Percentiles rank a stretch among this genome's conserved stretches.
Conservation (phyloP, 495 filamentous ascomycete genomes). For the Neurospora sp. region DNA sequence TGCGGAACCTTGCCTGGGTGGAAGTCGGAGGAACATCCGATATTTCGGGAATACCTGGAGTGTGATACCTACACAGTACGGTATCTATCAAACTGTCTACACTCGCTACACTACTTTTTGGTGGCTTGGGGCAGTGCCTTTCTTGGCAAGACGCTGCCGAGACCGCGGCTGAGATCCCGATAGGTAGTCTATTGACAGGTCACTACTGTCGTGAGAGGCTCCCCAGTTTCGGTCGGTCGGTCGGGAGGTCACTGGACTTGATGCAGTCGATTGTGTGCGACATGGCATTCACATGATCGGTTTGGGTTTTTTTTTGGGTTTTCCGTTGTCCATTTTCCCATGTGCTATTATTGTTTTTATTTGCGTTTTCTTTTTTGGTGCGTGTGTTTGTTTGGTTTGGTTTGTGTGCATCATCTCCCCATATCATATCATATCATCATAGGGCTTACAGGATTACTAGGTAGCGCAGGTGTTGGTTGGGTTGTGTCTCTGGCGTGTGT, state of each 20-base stretch:
- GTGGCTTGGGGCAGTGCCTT: not conserved
- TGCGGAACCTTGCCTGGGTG: not conserved
- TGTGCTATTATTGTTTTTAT: not conserved
- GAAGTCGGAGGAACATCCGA: not conserved
- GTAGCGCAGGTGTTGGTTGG: not conserved
- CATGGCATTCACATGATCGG: not conserved
- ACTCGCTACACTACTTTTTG: not conserved
- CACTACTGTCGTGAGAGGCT: not conserved
- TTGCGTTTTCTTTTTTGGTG: not conserved
- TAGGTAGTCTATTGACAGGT: not conserved
- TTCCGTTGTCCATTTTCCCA: not conserved
- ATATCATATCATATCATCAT: not conserved
- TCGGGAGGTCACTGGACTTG: not conserved
- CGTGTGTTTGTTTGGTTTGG: not conserved
- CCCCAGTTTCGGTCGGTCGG: not conserved
- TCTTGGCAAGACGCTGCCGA: not conserved
- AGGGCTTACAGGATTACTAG: not conserved
- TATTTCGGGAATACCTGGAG: not conserved
- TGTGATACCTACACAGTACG: not conserved
- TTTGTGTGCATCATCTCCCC: not conserved
- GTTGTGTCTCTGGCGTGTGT: not conserved
- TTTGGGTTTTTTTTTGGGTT: not conserved
- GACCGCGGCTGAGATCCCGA: not conserved
- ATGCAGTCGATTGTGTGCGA: not conserved
- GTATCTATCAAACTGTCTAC: not conserved